phyloP scores from a whole-genome alignment of 441 rosid species.

The Adansonia rubrostipa region DNA sequence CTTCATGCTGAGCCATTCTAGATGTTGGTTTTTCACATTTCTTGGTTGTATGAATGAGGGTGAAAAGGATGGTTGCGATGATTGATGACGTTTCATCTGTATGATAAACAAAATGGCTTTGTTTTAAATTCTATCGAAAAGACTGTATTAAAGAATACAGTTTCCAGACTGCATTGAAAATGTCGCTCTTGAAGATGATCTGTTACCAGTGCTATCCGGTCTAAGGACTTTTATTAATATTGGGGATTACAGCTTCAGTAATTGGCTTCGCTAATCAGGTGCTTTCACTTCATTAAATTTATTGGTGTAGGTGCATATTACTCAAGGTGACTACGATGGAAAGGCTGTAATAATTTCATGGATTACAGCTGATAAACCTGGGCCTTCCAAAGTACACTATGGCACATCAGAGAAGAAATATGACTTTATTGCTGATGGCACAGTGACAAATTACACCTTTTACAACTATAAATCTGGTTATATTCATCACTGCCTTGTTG shows the following conservation, averaged over 20 bases:
- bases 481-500: constrained; percentile 77
- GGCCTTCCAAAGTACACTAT: constrained; percentile 59
- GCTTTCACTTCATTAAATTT: constrained; percentile 4
- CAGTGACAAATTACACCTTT: constrained; percentile 68
- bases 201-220: neutral
- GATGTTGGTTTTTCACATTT: neutral
- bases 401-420: constrained; percentile 55
- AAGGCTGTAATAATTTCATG: constrained; percentile 86
- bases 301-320: constrained; percentile 73
- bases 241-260: neutral
- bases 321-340: constrained; percentile 96
- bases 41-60: constrained; percentile 3
- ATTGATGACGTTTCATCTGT: neutral
- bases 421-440: constrained; percentile 66
- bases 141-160: neutral
- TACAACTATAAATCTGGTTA: constrained; percentile 83
- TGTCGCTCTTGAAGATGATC: neutral
- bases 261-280: neutral
- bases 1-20: neutral
- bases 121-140: neutral
- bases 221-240: neutral
- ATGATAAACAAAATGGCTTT: neutral
- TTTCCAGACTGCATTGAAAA: constrained; percentile 5
- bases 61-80: constrained; percentile 1
- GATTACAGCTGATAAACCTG: constrained; percentile 86